Conservation (phyloP, 345 rosid species). For the Populus simonii region DNA sequence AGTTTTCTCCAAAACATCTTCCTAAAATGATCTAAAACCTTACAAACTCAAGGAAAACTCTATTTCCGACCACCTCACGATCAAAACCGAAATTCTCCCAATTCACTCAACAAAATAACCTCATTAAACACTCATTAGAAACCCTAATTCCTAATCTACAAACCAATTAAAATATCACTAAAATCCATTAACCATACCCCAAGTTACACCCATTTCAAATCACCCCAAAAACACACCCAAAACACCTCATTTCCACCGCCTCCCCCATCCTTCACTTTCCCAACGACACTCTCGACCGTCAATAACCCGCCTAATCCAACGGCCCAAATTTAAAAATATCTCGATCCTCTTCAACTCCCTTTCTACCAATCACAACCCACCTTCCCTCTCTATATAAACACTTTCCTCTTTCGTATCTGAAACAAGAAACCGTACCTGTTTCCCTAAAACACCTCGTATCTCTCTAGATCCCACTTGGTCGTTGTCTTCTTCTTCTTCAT, state of each 20-base stretch:
- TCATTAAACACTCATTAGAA: conserved; percentile 1
- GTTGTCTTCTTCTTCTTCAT: background rate
- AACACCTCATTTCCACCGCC: background rate
- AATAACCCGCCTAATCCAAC: conserved; percentile 15
- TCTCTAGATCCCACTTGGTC: background rate
- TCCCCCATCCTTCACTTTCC: background rate
- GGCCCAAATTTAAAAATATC: conserved; percentile 15
- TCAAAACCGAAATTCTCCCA: conserved; percentile 10
- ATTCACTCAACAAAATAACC: background rate
- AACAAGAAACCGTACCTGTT: no score
- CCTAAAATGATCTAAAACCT: background rate
- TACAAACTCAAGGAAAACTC: background rate
- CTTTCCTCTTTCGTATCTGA: background rate
- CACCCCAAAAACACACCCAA: background rate
- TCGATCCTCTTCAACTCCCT: conserved; percentile 16
- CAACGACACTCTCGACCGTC: conserved; percentile 15
- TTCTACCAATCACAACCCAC: conserved; percentile 28
- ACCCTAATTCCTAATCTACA: conserved; percentile 4
- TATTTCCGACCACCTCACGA: background rate
- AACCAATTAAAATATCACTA: background rate
- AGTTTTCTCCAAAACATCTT: background rate
- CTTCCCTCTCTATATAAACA: conserved; percentile 13
- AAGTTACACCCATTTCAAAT: background rate
- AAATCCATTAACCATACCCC: background rate
- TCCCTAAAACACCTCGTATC: no score